Evolutionary conservation across 306 rosid genomes (phyloP).

Genomic region (Dalbergia cultrata): DNA sequence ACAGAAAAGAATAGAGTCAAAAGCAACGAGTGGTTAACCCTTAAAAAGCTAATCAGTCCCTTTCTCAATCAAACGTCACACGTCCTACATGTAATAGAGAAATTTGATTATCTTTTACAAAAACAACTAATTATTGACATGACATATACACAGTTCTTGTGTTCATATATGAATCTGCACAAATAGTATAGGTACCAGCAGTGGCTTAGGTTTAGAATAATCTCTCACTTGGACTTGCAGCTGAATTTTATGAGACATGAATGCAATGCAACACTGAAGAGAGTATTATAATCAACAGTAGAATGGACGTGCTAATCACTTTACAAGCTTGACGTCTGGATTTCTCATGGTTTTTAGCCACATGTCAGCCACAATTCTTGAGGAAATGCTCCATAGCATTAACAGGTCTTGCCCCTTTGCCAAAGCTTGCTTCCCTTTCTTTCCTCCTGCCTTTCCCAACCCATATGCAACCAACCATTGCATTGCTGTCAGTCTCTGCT

Average conservation of each 20-base stretch:
- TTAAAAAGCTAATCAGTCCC: background rate
- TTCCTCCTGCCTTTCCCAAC: constrained; percentile 69
- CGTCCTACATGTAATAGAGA: background rate
- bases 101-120: constrained; percentile 37
- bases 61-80: constrained; percentile 1
- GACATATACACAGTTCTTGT: constrained; percentile 35
- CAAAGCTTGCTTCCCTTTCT: constrained; percentile 65
- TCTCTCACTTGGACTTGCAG: constrained; percentile 5
- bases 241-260: constrained; percentile 37
- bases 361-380: constrained; percentile 90
- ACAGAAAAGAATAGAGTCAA: constrained; percentile 4
- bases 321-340: constrained; percentile 78
- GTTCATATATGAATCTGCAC: constrained; percentile 19
- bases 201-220: constrained; percentile 12
- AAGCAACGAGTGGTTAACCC: background rate
- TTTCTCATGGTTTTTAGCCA: constrained; percentile 96
- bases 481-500: constrained; percentile 82
- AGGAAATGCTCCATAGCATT: constrained; percentile 80
- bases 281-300: constrained; percentile 16
- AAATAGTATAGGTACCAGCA: constrained; percentile 31
- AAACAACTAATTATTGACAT: constrained; percentile 17
- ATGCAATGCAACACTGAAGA: constrained; percentile 26
- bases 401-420: constrained; percentile 70
- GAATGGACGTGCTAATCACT: constrained; percentile 37
- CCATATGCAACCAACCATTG: constrained; percentile 94